Conservation (phyloP, 2,329 filamentous ascomycete species). For the Dothistroma septosporum region DNA sequence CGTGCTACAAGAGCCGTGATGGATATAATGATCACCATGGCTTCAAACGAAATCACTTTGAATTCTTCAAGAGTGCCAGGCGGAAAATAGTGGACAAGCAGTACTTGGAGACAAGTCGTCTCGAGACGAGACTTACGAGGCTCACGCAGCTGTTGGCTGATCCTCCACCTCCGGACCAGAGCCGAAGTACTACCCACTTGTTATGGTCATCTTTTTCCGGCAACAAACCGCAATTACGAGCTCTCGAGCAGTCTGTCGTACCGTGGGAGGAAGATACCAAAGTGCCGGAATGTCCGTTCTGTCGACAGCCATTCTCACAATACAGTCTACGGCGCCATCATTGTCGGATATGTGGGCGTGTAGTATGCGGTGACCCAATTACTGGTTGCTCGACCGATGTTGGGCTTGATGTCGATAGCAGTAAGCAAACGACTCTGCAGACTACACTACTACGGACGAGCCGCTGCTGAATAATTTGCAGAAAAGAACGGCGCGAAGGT, state of each 20-base stretch:
- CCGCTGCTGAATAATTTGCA: constrained; percentile 34
- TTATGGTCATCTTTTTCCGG: constrained; percentile 56
- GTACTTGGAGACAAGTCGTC: constrained; percentile 77
- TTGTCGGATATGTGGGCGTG: constrained; percentile 86
- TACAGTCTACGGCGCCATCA: constrained; percentile 94
- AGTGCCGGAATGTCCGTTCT: constrained; percentile 82
- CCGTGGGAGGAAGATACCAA: constrained; percentile 89
- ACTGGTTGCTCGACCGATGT: constrained; percentile 84
- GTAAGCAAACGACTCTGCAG: constrained; percentile 41
- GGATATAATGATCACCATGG: constrained; percentile 79
- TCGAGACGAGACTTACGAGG: constrained; percentile 89
- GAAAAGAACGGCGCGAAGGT: constrained; percentile 52
- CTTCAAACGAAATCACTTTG: constrained; percentile 65
- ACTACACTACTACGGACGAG: constrained; percentile 26
- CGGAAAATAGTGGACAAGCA: constrained; percentile 77
- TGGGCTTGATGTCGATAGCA: constrained; percentile 68
- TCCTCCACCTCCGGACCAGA: constrained; percentile 62
- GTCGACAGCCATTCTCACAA: constrained; percentile 88
- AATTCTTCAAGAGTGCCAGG: constrained; percentile 66
- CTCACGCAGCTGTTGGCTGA: constrained; percentile 78
- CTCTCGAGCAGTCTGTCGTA: constrained; percentile 85
- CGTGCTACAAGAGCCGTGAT: constrained; percentile 95
- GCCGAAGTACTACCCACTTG: constrained; percentile 46
- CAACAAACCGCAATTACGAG: constrained; percentile 53
- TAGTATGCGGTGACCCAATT: constrained; percentile 82